These are phyloP conservation scores for Phaffomyces opuntiae DNA, from an alignment of 805 yeast species.

Conservation along the genomic window DNA sequence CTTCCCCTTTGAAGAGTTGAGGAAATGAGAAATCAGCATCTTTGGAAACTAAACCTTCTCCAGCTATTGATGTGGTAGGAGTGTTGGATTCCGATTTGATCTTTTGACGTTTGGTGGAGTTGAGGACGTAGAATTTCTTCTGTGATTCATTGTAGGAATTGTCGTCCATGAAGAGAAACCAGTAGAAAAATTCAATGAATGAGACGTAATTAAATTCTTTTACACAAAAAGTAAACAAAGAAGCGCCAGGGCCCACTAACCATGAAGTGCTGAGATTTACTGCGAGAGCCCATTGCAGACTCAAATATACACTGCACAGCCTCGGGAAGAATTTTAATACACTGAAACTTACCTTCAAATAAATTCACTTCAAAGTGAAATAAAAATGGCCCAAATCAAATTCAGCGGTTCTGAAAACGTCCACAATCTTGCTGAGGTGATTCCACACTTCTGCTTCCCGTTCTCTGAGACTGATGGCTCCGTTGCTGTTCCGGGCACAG, in stretches of 20 bases:
- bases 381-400: conserved; percentile 6
- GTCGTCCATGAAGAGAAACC: background rate
- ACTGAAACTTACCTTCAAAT: too few species aligned
- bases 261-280: too few species aligned
- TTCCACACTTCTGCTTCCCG: conserved; percentile 13
- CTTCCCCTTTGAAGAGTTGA: conserved; percentile 14
- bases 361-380: background rate
- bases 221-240: too few species aligned
- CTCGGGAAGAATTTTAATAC: too few species aligned
- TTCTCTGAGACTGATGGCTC: conserved; percentile 17
- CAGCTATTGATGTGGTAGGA: conserved; percentile 4
- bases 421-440: conserved; percentile 9
- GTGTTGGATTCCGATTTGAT: background rate
- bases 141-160: conserved; percentile 6
- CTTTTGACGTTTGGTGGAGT: conserved; percentile 10
- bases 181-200: too few species aligned
- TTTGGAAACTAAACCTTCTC: conserved; percentile 10
- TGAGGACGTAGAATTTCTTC: conserved; percentile 18
- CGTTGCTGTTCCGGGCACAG: conserved; percentile 17
- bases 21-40: conserved; percentile 10
- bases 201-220: too few species aligned
- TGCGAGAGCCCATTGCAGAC: too few species aligned
- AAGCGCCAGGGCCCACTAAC: too few species aligned
- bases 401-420: conserved; percentile 1
- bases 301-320: too few species aligned